Base-by-base conservation (phyloP, 164 flowering plant genomes). In the Aristolochia californica region DNA sequence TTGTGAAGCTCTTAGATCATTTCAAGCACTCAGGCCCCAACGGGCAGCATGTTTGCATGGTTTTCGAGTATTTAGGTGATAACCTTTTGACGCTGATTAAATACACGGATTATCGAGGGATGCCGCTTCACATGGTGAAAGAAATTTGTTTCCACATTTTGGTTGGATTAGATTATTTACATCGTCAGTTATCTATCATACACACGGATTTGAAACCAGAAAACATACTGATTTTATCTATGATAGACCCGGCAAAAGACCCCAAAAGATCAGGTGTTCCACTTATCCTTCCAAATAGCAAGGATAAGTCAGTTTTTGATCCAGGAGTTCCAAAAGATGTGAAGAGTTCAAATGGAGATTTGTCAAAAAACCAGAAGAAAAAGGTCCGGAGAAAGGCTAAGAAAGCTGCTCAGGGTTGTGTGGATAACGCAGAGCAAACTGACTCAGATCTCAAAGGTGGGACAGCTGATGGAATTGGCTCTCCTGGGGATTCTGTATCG, bases 41-140 rank as follows among this genome's bases (percentile, higher is more conserved):
- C 72, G 98, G 98, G 53, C 90, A 88, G 66, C 98, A 91, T 75
- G 88, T 91, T 20, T 91, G 98, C 68, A 88, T 91, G 96, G 90
- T 88, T 40, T 88, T 91, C 66, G 96, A 91, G 80, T 91, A 84
- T 55, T 63, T 91, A 62, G 98, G 98, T 12, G 98, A 91, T 68
- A 91, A 88, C 72, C 82, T 91, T n/a, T 62, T 91, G 67, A 84
- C 91, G 0, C 84, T 91, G 43, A 86, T 91, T 15, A 88, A 88
- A 74, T 91, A 88, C 54, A 60, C 73, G 12, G 81, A 80, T 63
- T 91, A 91, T 53, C 76, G 78, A 22, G 98, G 98, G 14, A 21
- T 88, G 60, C 90, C 96, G 0, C 59, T 86, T 26, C 78, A 74
- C 44, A 81, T 53, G 85, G 97, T 85, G 58, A 88, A 87, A 65